These are phyloP conservation scores for Rhodotorula babjevae DNA, from an alignment of 768 basidiomycete genomes.

Conservation along the genomic window DNA sequence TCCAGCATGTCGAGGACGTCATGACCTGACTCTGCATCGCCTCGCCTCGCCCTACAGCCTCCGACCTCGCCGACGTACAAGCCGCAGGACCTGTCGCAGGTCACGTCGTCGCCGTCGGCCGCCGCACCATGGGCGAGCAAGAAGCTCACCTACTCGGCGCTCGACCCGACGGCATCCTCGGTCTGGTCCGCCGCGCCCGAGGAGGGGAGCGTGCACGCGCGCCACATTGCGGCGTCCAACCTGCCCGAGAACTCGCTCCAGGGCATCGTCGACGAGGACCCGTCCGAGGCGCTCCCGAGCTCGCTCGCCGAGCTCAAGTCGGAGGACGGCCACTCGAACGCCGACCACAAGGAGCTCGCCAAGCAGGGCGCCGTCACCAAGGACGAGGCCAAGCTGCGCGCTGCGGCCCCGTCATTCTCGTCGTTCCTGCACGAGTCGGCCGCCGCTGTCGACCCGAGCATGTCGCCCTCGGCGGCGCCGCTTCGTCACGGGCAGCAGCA, in stretches of 20 bases:
- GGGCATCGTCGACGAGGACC: conserved; percentile 63
- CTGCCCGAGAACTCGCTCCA: conserved; percentile 69
- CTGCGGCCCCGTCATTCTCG: conserved; percentile 32
- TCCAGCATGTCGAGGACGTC: no score
- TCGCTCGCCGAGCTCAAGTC: conserved; percentile 80
- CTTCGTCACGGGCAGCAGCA: neutral
- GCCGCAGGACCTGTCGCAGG: conserved; percentile 76
- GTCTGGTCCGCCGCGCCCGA: conserved; percentile 31
- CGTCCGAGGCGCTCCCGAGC: conserved; percentile 66
- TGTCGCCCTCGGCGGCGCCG: neutral
- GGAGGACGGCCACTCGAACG: conserved; percentile 60
- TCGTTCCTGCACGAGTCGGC: conserved; percentile 36
- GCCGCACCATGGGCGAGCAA: conserved; percentile 49
- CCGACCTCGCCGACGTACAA: conserved; percentile 47
- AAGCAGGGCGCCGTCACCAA: neutral
- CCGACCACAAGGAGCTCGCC: conserved; percentile 15
- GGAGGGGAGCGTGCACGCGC: conserved; percentile 21
- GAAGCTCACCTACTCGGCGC: conserved; percentile 44
- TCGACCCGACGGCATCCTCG: conserved; percentile 31
- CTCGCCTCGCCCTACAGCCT: neutral
- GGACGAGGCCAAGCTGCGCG: conserved; percentile 35
- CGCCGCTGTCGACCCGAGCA: conserved; percentile 13
- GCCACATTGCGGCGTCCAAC: conserved; percentile 49
- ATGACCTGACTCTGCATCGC: neutral
- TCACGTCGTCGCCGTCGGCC: conserved; percentile 70